Evolutionary conservation across 2,329 filamentous ascomycete species (phyloP).

Genomic region (Scedosporium boydii): DNA sequence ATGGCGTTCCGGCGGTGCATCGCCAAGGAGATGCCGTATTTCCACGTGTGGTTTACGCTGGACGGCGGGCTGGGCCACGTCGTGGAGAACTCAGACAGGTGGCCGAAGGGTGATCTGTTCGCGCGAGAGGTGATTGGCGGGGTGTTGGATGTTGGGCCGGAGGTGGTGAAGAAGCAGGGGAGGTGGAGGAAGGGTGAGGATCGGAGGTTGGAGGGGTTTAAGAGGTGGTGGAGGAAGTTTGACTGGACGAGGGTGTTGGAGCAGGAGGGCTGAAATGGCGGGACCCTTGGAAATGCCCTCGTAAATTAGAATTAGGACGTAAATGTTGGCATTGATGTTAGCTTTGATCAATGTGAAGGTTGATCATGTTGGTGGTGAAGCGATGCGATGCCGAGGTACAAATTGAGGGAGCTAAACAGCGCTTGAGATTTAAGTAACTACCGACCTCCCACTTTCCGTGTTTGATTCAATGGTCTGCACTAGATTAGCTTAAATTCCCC

Average conservation of each 20-base stretch:
- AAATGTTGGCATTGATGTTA: too few species aligned
- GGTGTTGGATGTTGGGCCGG: slow-evolving; percentile 75
- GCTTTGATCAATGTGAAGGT: too few species aligned
- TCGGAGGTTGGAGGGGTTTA: slow-evolving; percentile 65
- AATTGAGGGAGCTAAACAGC: slow-evolving; percentile 4
- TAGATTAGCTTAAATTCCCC: too few species aligned
- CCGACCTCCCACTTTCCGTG: too few species aligned
- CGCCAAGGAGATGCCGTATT: slow-evolving; percentile 96
- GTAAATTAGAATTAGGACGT: background rate
- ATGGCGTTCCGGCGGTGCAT: slow-evolving; percentile 72
- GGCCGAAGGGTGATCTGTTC: slow-evolving; percentile 89
- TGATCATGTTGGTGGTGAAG: background rate
- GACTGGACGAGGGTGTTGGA: slow-evolving; percentile 66
- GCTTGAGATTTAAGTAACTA: slow-evolving; percentile 9
- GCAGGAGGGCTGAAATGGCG: slow-evolving; percentile 17
- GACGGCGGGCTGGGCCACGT: slow-evolving; percentile 90
- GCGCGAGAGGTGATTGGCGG: slow-evolving; percentile 86
- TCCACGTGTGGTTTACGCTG: slow-evolving; percentile 90
- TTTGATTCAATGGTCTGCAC: too few species aligned
- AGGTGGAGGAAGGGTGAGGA: slow-evolving; percentile 68
- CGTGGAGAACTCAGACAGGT: slow-evolving; percentile 74
- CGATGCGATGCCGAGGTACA: background rate
- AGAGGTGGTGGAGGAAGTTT: slow-evolving; percentile 81
- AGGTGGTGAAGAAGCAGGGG: slow-evolving; percentile 84
- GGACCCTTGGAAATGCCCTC: background rate